Base-by-base conservation (phyloP, 805 yeast genomes). In the Candida fluviatilis region DNA sequence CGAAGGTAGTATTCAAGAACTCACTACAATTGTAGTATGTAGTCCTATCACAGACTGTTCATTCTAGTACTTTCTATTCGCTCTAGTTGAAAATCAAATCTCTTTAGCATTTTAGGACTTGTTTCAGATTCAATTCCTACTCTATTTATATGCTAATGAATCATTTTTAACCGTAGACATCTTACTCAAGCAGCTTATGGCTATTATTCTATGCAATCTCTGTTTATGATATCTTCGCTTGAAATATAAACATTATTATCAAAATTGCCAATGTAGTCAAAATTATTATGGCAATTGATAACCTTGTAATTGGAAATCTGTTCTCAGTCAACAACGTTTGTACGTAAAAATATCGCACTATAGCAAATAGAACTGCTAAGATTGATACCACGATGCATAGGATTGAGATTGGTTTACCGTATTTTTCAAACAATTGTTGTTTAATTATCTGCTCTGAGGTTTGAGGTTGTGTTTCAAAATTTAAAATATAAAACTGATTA, bases 271-370 rank as follows among this genome's bases (percentile, higher is more conserved):
- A 26, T 24, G 45, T 51, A 4, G 53, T 29, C 12, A 41, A 25
- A n/a, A 60, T 34, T 16, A 60, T 18, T 3, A 54, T 16, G 18
- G 44, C 18, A 1, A 60, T 26, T 5, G 48, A 21, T 19, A 55
- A 2, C 19, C 67, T 38, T 3, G 58, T 45, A 3, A 55, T 52
- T 2, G 66, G 64, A 40, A 45, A 58, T 19, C 40, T 36, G 12
- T 54, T 47, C 10, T 42, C 27, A 10, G 50, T 41, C 31, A 62
- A 40, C 8, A 47, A 19, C 8, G 41, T 34, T 41, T 62, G 66
- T 7, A 56, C 56, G 15, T 54, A 54, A 21, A 50, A 51, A 39
- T 50, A 62, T 29, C 66, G 38, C 11, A 46, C 19, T 2, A 38
- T 32, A 6, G 62, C 66, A 28, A 59, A 47, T 17, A 55, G 10